Percentiles rank a stretch among this genome's conserved stretches.
phyloP scores from a whole-genome alignment of 179 eudicot species.

The Dionaea muscipula region DNA sequence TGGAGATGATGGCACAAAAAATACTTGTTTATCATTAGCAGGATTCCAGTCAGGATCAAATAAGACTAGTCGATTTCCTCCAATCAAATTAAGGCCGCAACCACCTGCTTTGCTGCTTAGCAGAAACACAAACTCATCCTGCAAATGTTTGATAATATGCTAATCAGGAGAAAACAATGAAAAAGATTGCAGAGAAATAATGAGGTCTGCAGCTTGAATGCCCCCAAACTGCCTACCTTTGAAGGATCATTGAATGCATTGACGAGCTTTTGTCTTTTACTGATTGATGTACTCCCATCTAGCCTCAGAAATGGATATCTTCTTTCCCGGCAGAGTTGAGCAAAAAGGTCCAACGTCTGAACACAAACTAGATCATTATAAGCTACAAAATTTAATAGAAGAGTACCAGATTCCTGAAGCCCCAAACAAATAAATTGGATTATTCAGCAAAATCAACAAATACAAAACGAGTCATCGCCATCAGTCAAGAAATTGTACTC shows the following conservation, averaged over 20 bases:
- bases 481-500: not conserved
- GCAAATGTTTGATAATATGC: slow-evolving; percentile 18
- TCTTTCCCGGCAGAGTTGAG: slow-evolving; percentile 96
- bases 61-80: slow-evolving; percentile 90
- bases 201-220: slow-evolving; percentile 1
- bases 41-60: slow-evolving; percentile 99
- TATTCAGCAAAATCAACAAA: not conserved
- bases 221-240: slow-evolving; percentile 37
- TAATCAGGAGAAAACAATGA: slow-evolving; percentile 3
- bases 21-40: slow-evolving; percentile 99
- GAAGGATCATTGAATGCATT: slow-evolving; percentile 81
- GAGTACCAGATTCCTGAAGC: not conserved
- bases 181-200: not conserved
- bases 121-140: slow-evolving; percentile 99
- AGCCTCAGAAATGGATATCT: slow-evolving; percentile 89
- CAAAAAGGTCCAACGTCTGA: slow-evolving; percentile 94
- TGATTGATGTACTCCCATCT: slow-evolving; percentile 84
- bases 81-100: slow-evolving; percentile 96
- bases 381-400: not conserved
- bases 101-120: slow-evolving; percentile 99
- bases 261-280: slow-evolving; percentile 92
- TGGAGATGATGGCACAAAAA: not conserved
- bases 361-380: not conserved
- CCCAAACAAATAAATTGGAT: not conserved
- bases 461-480: not conserved